phyloP scores from a whole-genome alignment of 2,329 filamentous ascomycete genomes.

The Paracorniculantispora psalliotae region DNA sequence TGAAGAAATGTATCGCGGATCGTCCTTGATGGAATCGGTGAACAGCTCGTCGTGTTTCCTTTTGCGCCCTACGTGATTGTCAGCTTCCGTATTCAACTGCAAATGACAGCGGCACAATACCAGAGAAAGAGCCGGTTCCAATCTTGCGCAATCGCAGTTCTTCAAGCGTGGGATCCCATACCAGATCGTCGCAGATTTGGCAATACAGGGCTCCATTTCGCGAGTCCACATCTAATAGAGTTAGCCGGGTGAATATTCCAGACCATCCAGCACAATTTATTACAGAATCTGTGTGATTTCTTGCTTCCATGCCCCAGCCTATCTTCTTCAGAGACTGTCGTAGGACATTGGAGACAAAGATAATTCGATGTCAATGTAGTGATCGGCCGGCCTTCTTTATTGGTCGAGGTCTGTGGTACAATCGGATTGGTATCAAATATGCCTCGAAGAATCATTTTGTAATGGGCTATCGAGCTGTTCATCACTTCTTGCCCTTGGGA shows the following conservation, averaged over 20 bases:
- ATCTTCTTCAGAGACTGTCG: slow-evolving; percentile 61
- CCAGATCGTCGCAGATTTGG: slow-evolving; percentile 75
- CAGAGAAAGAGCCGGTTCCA: slow-evolving; percentile 59
- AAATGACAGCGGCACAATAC: slow-evolving; percentile 41
- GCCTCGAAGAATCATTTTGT: slow-evolving; percentile 64
- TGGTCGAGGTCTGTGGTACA: slow-evolving; percentile 61
- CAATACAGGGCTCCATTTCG: slow-evolving; percentile 71
- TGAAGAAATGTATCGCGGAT: slow-evolving; percentile 68
- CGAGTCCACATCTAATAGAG: slow-evolving; percentile 65
- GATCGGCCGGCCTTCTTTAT: slow-evolving; percentile 49
- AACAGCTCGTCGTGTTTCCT: slow-evolving; percentile 70
- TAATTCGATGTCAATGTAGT: slow-evolving; percentile 64
- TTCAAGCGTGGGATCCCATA: slow-evolving; percentile 78
- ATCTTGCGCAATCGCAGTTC: slow-evolving; percentile 67
- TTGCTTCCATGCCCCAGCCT: slow-evolving; percentile 61
- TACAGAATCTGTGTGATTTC: slow-evolving; percentile 70
- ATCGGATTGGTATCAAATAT: slow-evolving; percentile 64
- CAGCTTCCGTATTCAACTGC: not conserved
- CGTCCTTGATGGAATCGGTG: slow-evolving; percentile 60
- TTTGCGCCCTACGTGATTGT: slow-evolving; percentile 52
- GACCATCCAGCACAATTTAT: not conserved
- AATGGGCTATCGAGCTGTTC: slow-evolving; percentile 65
- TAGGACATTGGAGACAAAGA: slow-evolving; percentile 68
- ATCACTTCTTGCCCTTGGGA: slow-evolving; percentile 56
- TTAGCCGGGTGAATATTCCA: slow-evolving; percentile 21